Base-by-base conservation (phyloP, 2,329 filamentous ascomycete species). In the Aspergillus oerlinghausenensis region DNA sequence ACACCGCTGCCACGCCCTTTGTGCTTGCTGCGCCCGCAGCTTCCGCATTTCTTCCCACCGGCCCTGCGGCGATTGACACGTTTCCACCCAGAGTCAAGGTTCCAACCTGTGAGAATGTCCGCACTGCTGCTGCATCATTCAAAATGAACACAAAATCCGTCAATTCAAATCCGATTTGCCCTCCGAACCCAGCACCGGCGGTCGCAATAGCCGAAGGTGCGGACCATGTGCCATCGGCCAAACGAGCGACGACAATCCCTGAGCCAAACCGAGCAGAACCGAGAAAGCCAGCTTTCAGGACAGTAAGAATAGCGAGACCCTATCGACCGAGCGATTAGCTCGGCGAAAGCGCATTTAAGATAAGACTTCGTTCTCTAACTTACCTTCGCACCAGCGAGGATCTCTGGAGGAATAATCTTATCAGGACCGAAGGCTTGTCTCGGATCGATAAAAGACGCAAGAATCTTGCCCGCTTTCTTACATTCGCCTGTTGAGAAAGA, bases 391-490 rank as follows among this genome's bases (percentile, higher is more conserved):
- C 90, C 90, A 63, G 89, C 88, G 67, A 99, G 86, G 66, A 99
- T 84, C 52, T 88, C 84, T 7, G 93, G 92, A 51, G 94, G 94
- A 67, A 99, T 99, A 72, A 99, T 87, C 76, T 97, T 97, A 76
- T 97, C 94, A 55, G 94, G 93, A 5, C 93, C 92, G 74, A 97
- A 96, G 21, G 93, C 80, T 79, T 97, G 93, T 70, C 87, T 85
- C 21, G 94, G 94, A 72, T 97, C 94, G 72, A 97, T 84, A 73
- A 99, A 99, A 11, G 92, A 96, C 49, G 89, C 85, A 65, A 99
- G 84, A 69, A 97, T 97, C 81, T 96, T 96, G 71, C 89, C 89
- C 72, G 92, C 94, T 78, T 99, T 99, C 76, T 89, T 94, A 79
- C 94, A 97, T 80, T 99, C 94, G 80, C 91, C 93, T 97, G 75